These are phyloP conservation scores for Stereocaulon alpinum DNA, from an alignment of 495 filamentous ascomycete species.

Conservation along the genomic window DNA sequence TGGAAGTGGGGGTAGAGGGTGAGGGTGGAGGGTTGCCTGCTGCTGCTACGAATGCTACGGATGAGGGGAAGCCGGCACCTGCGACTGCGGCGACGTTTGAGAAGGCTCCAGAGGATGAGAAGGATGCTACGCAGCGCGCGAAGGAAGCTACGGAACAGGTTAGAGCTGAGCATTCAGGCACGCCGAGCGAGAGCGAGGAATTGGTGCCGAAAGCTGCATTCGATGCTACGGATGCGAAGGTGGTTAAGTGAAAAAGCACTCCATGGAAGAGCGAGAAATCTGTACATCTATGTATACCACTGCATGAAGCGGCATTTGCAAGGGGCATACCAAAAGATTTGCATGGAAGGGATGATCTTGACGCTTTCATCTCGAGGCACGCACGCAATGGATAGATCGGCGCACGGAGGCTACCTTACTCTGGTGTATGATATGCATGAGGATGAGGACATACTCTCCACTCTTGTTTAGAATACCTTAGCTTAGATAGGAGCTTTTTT, in stretches of 20 bases:
- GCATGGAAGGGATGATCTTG: background rate
- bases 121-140: constrained; percentile 4
- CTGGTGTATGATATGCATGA: background rate
- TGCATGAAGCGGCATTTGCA: constrained; percentile 14
- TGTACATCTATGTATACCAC: background rate
- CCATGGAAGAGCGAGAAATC: background rate
- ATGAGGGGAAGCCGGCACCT: background rate
- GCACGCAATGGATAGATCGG: no score
- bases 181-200: constrained; percentile 31
- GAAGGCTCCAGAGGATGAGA: background rate
- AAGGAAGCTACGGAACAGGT: constrained; percentile 21
- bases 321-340: background rate
- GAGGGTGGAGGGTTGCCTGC: background rate
- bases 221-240: constrained; percentile 27
- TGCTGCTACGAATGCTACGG: background rate
- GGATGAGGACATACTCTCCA: background rate
- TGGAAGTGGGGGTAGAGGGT: constrained; percentile 60
- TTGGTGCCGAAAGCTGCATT: constrained; percentile 43
- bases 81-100: no score
- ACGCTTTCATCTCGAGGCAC: no score
- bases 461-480: background rate
- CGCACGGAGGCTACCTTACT: no score
- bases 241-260: background rate
- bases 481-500: background rate
- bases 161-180: constrained; percentile 16